Base-by-base conservation (phyloP, 768 basidiomycete genomes). In the Leccinum barrowsii region DNA sequence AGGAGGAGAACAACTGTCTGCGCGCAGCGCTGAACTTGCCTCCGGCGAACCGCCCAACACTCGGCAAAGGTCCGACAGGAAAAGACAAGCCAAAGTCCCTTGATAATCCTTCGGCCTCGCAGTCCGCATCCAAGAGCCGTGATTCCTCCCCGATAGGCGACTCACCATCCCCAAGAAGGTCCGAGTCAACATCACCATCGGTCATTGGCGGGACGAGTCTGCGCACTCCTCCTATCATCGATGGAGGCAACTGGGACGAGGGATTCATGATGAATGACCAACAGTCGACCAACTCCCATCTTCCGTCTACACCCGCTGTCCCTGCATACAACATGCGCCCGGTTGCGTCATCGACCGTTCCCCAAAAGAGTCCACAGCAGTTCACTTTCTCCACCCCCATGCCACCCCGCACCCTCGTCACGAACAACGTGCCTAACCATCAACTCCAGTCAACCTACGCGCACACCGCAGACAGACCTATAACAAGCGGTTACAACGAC, bases 41-140 rank as follows among this genome's bases (percentile, higher is more conserved):
- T 0, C 87, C 88, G 21, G 86, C 90, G 59, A 83, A 80, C 67
- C 80, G 91, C 63, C 82, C 83, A 17, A 74, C 85, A 2, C 79
- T 94, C 52, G 92, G 91, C 48, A 91, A 85, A 75, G 91, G 91
- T 50, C 92, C 91, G 26, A 94, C 91, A 0, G 91, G 91, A 34
- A 91, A 92, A 73, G 91, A 93, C 71, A 92, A 85, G 67, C 86
- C 87, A 52, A 90, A 80, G 65, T 53, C 70, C 7, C 74, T 75
- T n/a, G 81, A 84, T 52, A 65, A 62, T 32, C 54, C 61, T 22
- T 57, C 67, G 55, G 58, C 56, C 21, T 67, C 73, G 1, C 75
- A 76, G 53, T 74, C 78, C 30, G 71, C 77, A 4, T 82, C 79
- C n/a, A 75, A 85, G 34, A 78, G 85, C 56, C 78, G 79, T 19